Evolutionary conservation across 2,329 filamentous ascomycete species (phyloP).

Genomic region (Colletotrichum sp.): DNA sequence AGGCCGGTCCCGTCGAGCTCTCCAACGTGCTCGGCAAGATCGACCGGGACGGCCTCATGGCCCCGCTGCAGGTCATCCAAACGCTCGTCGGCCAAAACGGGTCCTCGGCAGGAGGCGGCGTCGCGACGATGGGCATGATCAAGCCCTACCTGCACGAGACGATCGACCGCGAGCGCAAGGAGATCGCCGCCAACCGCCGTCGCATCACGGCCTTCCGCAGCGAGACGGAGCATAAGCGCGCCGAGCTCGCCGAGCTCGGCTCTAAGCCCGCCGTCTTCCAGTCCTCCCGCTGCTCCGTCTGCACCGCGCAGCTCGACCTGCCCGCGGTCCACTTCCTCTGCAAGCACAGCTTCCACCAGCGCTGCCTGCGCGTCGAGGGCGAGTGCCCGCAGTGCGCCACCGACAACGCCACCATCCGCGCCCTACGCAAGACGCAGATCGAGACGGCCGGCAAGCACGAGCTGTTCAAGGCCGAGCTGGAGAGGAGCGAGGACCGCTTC

Average conservation of each 20-base stretch:
- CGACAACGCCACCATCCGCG: constrained; percentile 86
- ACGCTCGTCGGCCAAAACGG: constrained; percentile 71
- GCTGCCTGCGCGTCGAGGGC: constrained; percentile 68
- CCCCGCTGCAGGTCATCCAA: constrained; percentile 94
- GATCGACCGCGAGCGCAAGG: constrained; percentile 85
- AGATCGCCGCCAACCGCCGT: constrained; percentile 80
- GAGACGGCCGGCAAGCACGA: constrained; percentile 89
- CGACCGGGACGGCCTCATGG: constrained; percentile 90
- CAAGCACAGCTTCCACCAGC: constrained; percentile 95
- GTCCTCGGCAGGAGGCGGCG: constrained; percentile 46
- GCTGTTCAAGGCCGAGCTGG: constrained; percentile 82
- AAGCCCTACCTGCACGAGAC: constrained; percentile 91
- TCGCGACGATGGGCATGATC: constrained; percentile 97
- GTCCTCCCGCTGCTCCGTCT: constrained; percentile 85
- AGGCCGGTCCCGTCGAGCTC: constrained; percentile 84
- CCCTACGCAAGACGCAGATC: constrained; percentile 84
- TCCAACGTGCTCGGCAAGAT: constrained; percentile 83
- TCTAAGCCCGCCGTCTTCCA: constrained; percentile 89
- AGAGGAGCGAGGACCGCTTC: constrained; percentile 80
- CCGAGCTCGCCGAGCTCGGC: constrained; percentile 78
- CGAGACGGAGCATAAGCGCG: constrained; percentile 81
- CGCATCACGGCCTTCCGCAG: constrained; percentile 83
- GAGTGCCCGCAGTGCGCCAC: constrained; percentile 88
- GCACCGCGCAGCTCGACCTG: constrained; percentile 78
- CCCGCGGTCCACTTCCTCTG: constrained; percentile 96